Evolutionary conservation across 1,284 basidiomycete genomes (phyloP), one percentile per base, ranked within the genome.

Genomic region (Calocybe gambosa): DNA sequence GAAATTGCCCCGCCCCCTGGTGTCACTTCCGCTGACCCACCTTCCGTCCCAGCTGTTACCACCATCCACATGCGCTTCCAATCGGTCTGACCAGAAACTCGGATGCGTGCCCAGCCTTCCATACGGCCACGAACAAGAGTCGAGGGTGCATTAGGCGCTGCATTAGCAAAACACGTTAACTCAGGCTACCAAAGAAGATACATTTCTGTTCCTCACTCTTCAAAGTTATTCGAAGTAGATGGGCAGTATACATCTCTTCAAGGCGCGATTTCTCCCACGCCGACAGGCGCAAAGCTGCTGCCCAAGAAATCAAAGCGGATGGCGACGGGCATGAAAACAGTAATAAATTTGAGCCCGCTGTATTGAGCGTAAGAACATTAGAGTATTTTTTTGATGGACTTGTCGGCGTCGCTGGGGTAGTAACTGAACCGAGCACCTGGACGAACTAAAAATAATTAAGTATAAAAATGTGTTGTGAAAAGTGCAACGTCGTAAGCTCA

Each of bases 171-270:
- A 47, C n/a, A 43, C 15, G 28, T 36, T 45, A 43, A 13, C 35
- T 39, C 35, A 16, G 29, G 43, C 29, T 20, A 20, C 33, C 44
- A 19, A 19, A 25, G n/a, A 16, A 23, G 36, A 20, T 12, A 10
- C 6, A 25, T 29, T 2, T 25, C 8, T 1, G 38, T 9, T 8
- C 52, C 61, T 55, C 51, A 68, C 67, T 60, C 55, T 69, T 67
- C 16, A 85, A 59, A 28, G 80, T 81, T 64, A 89, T 86, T 42
- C 91, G 78, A 53, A 94, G 79, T 38, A 98, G 70, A 68, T 97
- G 91, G 1, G 93, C 94, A 0, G 95, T 98, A 65, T 99, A 99
- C 49, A 99, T 93, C 67, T 98, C 95, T 64, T 97, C 93, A 18
- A 98, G 75, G 20, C 94, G 82, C 0, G 91, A 89, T 57, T 96